Evolutionary conservation across 805 yeast species (phyloP).

Genomic region (Lipomyces japonicus): DNA sequence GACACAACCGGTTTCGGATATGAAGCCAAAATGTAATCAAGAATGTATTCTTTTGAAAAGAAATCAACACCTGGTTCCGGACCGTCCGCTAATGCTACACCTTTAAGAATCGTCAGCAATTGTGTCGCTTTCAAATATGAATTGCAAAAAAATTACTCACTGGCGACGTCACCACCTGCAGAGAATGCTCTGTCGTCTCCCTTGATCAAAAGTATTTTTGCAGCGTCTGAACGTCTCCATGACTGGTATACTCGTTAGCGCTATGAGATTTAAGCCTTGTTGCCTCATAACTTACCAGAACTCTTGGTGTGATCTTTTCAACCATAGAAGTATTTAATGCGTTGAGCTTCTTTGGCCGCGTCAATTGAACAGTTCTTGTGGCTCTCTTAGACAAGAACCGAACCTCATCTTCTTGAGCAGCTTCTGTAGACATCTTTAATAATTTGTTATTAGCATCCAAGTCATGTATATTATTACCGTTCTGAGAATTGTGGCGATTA

Average conservation of each 20-base stretch:
- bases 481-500: not conserved
- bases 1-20: constrained; percentile 84
- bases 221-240: constrained; percentile 51
- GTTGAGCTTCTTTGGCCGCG: constrained; percentile 79
- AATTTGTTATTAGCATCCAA: not conserved
- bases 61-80: constrained; percentile 46
- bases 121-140: not conserved
- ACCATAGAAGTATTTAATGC: constrained; percentile 80
- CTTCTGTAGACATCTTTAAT: constrained; percentile 7
- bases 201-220: constrained; percentile 63
- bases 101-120: not conserved
- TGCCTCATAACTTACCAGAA: constrained; percentile 32
- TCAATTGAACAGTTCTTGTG: constrained; percentile 69
- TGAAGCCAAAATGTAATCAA: constrained; percentile 76
- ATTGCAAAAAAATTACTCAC: constrained; percentile 3
- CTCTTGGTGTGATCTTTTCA: constrained; percentile 62
- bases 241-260: constrained; percentile 3
- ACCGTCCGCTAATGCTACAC: constrained; percentile 54
- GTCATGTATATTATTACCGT: too few relatives aligned
- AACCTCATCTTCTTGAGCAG: constrained; percentile 47
- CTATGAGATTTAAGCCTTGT: not conserved
- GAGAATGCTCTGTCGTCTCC: constrained; percentile 71
- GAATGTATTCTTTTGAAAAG: constrained; percentile 75
- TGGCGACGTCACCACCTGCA: constrained; percentile 91
- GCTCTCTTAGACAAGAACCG: constrained; percentile 58